phyloP scores from a whole-genome alignment of 2,329 filamentous ascomycete genomes.

The Calcarisporium arbuscula region DNA sequence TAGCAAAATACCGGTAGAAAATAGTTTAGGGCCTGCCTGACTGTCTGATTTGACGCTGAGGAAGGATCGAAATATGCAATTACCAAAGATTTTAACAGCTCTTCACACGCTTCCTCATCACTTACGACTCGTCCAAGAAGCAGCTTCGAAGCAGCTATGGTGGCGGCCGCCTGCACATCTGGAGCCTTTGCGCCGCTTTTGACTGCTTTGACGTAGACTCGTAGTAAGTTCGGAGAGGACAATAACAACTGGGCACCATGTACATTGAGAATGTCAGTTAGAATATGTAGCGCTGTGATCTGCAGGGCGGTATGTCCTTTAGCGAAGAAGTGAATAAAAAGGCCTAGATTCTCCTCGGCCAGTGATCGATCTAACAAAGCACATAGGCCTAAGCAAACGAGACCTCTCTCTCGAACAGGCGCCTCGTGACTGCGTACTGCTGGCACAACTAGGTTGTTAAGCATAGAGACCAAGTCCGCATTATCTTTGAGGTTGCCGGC shows the following conservation, averaged over 20 bases:
- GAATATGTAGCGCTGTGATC: constrained; percentile 82
- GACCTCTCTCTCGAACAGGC: constrained; percentile 81
- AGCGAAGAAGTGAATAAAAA: constrained; percentile 94
- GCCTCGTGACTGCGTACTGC: constrained; percentile 91
- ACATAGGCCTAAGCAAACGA: constrained; percentile 85
- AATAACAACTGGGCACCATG: constrained; percentile 75
- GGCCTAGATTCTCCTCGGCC: constrained; percentile 81
- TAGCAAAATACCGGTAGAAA: constrained; percentile 95
- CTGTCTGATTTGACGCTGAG: constrained; percentile 70
- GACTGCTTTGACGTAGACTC: constrained; percentile 79
- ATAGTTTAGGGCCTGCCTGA: constrained; percentile 84
- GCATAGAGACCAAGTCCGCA: constrained; percentile 88
- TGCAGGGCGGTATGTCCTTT: constrained; percentile 89
- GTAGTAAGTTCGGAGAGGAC: constrained; percentile 63
- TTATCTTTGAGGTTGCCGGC: constrained; percentile 83
- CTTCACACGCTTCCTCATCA: constrained; percentile 58
- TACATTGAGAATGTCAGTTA: constrained; percentile 87
- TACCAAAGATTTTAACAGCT: constrained; percentile 78
- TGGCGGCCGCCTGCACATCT: constrained; percentile 74
- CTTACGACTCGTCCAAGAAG: constrained; percentile 74
- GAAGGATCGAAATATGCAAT: constrained; percentile 86
- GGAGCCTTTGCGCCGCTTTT: constrained; percentile 63
- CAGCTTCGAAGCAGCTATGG: constrained; percentile 77
- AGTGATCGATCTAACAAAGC: constrained; percentile 86
- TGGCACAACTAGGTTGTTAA: constrained; percentile 94